phyloP scores from a whole-genome alignment of 805 yeast species.

The Pichia deserticola region DNA sequence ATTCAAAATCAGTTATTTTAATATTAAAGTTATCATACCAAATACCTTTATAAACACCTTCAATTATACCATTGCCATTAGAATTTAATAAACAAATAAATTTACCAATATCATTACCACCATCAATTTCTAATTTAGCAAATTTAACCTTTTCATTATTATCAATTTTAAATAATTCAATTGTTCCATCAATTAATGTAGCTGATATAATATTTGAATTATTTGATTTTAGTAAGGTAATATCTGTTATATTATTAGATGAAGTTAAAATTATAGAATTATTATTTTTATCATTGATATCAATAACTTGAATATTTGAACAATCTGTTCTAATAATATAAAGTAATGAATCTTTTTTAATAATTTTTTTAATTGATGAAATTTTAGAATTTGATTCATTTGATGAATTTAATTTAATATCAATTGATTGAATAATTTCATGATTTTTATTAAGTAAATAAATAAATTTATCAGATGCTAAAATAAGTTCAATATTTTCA shows the following conservation, averaged over 20 bases:
- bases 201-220: slow-evolving; percentile 6
- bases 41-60: slow-evolving; percentile 16
- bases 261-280: slow-evolving; percentile 19
- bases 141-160: background rate
- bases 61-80: background rate
- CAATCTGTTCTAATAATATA: background rate
- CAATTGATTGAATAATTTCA: slow-evolving; percentile 15
- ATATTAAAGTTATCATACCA: slow-evolving; percentile 24
- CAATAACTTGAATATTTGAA: slow-evolving; percentile 14
- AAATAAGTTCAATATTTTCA: background rate
- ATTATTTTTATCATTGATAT: slow-evolving; percentile 22
- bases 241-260: slow-evolving; percentile 16
- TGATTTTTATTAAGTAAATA: slow-evolving; percentile 4
- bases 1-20: slow-evolving; percentile 25
- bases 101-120: slow-evolving; percentile 13
- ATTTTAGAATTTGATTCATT: background rate
- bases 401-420: background rate
- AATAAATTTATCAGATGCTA: slow-evolving; percentile 7
- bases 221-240: slow-evolving; percentile 1
- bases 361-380: slow-evolving; percentile 1
- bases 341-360: background rate
- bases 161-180: slow-evolving; percentile 19
- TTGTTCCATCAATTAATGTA: slow-evolving; percentile 12
- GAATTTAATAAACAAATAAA: slow-evolving; percentile 5
- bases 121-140: slow-evolving; percentile 9